Percentiles rank a stretch among this genome's conserved stretches.
These are phyloP conservation scores for Lodderomyces elongisporus DNA, from an alignment of 1,139 yeast species.

Conservation along the genomic window DNA sequence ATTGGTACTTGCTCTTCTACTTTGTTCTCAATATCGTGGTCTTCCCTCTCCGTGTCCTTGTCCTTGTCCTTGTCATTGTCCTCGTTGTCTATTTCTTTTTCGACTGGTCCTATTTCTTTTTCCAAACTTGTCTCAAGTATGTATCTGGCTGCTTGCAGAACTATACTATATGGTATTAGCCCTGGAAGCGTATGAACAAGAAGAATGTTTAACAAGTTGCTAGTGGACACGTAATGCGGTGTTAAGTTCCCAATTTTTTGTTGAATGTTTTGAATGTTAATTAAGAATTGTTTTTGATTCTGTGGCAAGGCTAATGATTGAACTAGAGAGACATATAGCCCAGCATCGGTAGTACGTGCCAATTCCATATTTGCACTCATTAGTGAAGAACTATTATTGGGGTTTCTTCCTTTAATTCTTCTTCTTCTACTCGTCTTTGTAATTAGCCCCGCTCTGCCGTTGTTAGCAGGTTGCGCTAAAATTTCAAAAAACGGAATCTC, in stretches of 20 bases:
- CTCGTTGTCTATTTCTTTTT: too few species aligned
- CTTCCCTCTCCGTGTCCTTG: too few species aligned
- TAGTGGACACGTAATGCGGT: slow-evolving; percentile 8
- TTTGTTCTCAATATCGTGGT: slow-evolving; percentile 7
- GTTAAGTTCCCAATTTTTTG: not conserved
- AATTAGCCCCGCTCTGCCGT: too few species aligned
- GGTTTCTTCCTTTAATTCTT: too few species aligned
- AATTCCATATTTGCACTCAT: too few species aligned
- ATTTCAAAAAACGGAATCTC: too few species aligned
- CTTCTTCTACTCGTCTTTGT: too few species aligned
- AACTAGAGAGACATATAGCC: slow-evolving; percentile 10
- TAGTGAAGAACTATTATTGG: too few species aligned
- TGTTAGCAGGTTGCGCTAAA: too few species aligned
- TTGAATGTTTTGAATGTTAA: slow-evolving; percentile 3
- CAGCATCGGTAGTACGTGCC: slow-evolving; percentile 9
- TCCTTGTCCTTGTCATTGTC: too few species aligned
- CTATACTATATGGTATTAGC: slow-evolving; percentile 7
- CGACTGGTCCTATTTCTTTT: too few species aligned
- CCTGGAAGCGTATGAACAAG: slow-evolving; percentile 15
- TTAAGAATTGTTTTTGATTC: not conserved
- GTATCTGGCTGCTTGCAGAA: slow-evolving; percentile 10
- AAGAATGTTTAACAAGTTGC: slow-evolving; percentile 13
- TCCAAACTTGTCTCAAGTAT: too few species aligned
- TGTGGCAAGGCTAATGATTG: slow-evolving; percentile 5
- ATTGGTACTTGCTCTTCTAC: slow-evolving; percentile 12